phyloP scores from a whole-genome alignment of 2,329 filamentous ascomycete genomes.

The Ophiosphaerella herpotricha region DNA sequence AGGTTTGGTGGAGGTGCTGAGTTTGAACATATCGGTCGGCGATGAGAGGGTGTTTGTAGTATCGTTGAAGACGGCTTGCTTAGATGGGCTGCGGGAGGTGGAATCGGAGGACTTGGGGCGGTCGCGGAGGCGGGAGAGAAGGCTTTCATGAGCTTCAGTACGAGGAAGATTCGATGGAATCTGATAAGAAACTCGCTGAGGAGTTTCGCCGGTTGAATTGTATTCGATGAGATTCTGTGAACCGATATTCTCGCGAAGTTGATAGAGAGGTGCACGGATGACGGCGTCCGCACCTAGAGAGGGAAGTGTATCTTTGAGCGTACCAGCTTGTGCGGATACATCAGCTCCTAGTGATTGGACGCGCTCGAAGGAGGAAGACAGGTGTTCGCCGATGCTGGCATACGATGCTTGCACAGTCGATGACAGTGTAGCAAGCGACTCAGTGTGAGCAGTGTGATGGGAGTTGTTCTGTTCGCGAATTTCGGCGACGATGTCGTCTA shows the following conservation, averaged over 20 bases:
- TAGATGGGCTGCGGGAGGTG: conserved; percentile 49
- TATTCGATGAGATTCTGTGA: conserved; percentile 75
- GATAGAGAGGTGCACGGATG: conserved; percentile 70
- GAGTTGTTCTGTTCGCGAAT: conserved; percentile 79
- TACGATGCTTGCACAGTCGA: conserved; percentile 75
- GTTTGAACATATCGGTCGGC: conserved; percentile 32
- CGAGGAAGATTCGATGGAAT: conserved; percentile 79
- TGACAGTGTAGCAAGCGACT: conserved; percentile 69
- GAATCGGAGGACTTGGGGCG: conserved; percentile 35
- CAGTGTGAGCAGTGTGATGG: conserved; percentile 72
- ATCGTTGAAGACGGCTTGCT: conserved; percentile 60
- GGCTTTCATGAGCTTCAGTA: conserved; percentile 66
- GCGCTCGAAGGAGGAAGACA: conserved; percentile 69
- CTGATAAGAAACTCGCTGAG: conserved; percentile 78
- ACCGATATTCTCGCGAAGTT: conserved; percentile 72
- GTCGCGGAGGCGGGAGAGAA: conserved; percentile 57
- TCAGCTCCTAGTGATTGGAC: conserved; percentile 71
- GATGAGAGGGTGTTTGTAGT: conserved; percentile 45
- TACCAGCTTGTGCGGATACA: conserved; percentile 64
- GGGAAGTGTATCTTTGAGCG: conserved; percentile 64
- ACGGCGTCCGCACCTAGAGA: conserved; percentile 60
- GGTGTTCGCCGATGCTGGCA: conserved; percentile 69
- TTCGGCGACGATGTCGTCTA: conserved; percentile 87
- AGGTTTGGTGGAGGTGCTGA: conserved; percentile 24
- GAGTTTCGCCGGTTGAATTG: conserved; percentile 81